A percentile compares a stretch with the other conserved stretches of the same genome.
Evolutionary conservation across 345 rosid genomes (phyloP).

Genomic region (Salix caprea): DNA sequence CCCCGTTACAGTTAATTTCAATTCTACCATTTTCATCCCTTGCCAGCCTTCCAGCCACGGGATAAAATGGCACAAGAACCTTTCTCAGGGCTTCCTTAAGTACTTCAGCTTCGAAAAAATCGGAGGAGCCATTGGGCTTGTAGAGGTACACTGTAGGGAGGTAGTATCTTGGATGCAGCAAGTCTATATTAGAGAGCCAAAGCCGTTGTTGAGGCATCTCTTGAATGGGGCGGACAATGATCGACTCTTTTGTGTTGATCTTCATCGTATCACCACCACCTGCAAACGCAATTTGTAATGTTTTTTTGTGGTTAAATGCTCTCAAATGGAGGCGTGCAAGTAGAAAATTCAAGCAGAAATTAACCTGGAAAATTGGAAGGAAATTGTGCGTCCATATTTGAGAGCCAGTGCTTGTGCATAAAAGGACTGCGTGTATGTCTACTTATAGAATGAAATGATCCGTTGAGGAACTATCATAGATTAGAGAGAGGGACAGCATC

Average conservation of each 20-base stretch:
- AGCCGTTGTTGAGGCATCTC: slow-evolving; percentile 24
- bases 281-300: too few relatives aligned
- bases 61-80: slow-evolving; percentile 11
- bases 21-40: slow-evolving; percentile 7
- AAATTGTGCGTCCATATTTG: too few relatives aligned
- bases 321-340: too few relatives aligned
- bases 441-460: too few relatives aligned
- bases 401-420: too few relatives aligned
- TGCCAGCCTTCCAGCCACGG: slow-evolving; percentile 14
- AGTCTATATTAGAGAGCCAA: slow-evolving; percentile 42
- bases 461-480: too few relatives aligned
- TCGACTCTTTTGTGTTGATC: slow-evolving; percentile 27
- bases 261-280: slow-evolving; percentile 13
- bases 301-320: too few relatives aligned
- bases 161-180: slow-evolving; percentile 12
- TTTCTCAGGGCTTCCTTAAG: slow-evolving; percentile 11
- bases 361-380: too few relatives aligned
- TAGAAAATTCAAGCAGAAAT: too few relatives aligned
- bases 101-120: background rate
- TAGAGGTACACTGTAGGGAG: slow-evolving; percentile 29
- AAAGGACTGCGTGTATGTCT: too few relatives aligned
- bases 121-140: slow-evolving; percentile 17
- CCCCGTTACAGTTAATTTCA: slow-evolving; percentile 9
- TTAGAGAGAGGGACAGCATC: too few relatives aligned
- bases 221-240: slow-evolving; percentile 27